These are phyloP conservation scores for Eimeria nieschulzi DNA, from an alignment of 169 alveolate genomes.

Conservation along the genomic window DNA sequence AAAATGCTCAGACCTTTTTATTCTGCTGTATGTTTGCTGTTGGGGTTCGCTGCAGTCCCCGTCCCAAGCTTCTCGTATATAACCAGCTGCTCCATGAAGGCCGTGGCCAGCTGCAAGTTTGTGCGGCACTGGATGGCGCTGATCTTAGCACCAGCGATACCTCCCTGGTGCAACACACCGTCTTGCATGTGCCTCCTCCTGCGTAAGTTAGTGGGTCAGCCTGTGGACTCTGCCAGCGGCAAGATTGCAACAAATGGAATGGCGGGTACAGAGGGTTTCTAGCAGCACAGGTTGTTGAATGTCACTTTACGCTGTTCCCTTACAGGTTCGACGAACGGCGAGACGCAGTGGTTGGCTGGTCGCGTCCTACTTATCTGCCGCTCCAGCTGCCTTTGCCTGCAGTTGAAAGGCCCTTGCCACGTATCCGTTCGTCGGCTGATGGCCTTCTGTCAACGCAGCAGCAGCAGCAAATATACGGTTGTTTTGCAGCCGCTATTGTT, in stretches of 20 bases:
- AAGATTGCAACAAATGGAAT: neutral
- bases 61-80: slow-evolving; percentile 60
- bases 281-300: neutral
- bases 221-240: neutral
- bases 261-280: neutral
- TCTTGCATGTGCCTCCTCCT: slow-evolving; percentile 67
- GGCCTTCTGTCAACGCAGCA: neutral
- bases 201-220: slow-evolving; percentile 9
- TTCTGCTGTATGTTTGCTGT: neutral
- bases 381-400: slow-evolving; percentile 65
- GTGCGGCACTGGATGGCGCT: slow-evolving; percentile 29
- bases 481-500: slow-evolving; percentile 53
- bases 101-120: slow-evolving; percentile 48
- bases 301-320: neutral
- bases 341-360: slow-evolving; percentile 71
- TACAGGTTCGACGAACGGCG: slow-evolving; percentile 54
- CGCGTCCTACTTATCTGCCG: slow-evolving; percentile 43
- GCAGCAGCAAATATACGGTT: slow-evolving; percentile 35
- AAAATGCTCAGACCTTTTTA: neutral
- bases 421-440: neutral
- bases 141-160: slow-evolving; percentile 49
- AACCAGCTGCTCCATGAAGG: slow-evolving; percentile 52
- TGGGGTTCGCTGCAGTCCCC: slow-evolving; percentile 45
- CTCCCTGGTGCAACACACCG: slow-evolving; percentile 39
- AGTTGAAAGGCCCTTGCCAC: slow-evolving; percentile 62